Evolutionary conservation across 2,329 filamentous ascomycete species (phyloP).

Genomic region (Venturiaceae sp.): DNA sequence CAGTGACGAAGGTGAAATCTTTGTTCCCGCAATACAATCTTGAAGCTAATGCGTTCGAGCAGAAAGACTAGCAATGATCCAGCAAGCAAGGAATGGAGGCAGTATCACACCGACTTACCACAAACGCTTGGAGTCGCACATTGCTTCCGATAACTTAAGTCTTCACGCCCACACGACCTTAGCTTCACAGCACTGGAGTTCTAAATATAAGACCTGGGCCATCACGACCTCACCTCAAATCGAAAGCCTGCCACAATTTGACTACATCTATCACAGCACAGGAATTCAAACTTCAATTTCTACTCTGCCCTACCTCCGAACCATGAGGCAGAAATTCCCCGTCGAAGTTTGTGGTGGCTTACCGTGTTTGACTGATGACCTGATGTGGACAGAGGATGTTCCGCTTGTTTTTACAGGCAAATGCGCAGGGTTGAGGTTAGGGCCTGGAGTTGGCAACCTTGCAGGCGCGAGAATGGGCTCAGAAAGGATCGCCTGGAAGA

Average conservation of each 20-base stretch:
- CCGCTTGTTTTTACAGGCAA: constrained; percentile 64
- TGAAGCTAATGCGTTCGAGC: not conserved
- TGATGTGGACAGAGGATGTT: constrained; percentile 65
- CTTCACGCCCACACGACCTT: constrained; percentile 52
- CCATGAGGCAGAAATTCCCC: constrained; percentile 49
- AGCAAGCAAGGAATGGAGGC: constrained; percentile 61
- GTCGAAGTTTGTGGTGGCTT: constrained; percentile 55
- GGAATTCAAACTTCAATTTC: constrained; percentile 56
- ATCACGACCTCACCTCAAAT: constrained; percentile 46
- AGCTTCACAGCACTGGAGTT: constrained; percentile 39
- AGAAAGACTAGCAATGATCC: constrained; percentile 58
- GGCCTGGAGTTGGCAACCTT: constrained; percentile 64
- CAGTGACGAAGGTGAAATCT: constrained; percentile 20
- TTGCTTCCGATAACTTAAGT: constrained; percentile 40
- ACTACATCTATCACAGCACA: constrained; percentile 70
- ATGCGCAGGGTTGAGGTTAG: constrained; percentile 57
- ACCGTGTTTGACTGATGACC: constrained; percentile 64
- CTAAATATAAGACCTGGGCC: constrained; percentile 36
- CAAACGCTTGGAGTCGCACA: constrained; percentile 55
- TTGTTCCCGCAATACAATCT: not conserved
- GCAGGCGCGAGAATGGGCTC: constrained; percentile 64
- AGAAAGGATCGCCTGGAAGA: constrained; percentile 57
- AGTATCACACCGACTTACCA: constrained; percentile 62
- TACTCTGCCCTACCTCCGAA: constrained; percentile 50
- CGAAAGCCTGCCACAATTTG: constrained; percentile 37